phyloP scores from a whole-genome alignment of 257 asterid species.

The Jacaranda copaia region DNA sequence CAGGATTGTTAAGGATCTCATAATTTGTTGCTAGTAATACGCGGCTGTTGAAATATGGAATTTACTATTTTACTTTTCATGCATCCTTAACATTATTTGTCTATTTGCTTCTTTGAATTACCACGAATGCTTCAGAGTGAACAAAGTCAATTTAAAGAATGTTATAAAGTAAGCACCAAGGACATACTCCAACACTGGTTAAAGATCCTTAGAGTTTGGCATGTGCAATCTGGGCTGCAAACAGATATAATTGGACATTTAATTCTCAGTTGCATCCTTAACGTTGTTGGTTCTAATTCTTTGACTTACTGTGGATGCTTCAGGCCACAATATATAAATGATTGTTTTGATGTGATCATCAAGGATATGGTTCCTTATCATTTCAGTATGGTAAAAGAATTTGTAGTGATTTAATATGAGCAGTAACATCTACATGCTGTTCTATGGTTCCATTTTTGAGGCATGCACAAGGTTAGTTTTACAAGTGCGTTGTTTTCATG shows the following conservation, averaged over 20 bases:
- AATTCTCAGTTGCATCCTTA: not conserved
- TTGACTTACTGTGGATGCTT: not conserved
- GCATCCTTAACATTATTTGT: too few species aligned
- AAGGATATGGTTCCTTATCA: slow-evolving; percentile 26
- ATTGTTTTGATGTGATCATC: slow-evolving; percentile 15
- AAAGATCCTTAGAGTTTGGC: too few species aligned
- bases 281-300: not conserved
- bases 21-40: slow-evolving; percentile 19
- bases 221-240: not conserved
- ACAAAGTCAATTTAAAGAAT: slow-evolving; percentile 6
- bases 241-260: not conserved
- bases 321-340: not conserved
- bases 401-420: not conserved
- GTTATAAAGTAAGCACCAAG: too few species aligned
- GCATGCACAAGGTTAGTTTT: slow-evolving; percentile 13
- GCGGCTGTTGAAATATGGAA: slow-evolving; percentile 5
- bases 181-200: too few species aligned
- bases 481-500: slow-evolving; percentile 27
- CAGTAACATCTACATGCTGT: slow-evolving; percentile 1
- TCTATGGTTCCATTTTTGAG: not conserved
- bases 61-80: not conserved
- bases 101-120: not conserved
- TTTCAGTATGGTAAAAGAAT: not conserved
- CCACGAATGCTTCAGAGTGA: not conserved
- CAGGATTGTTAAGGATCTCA: not conserved